Evolutionary conservation across 495 filamentous ascomycete genomes (phyloP), one percentile per base, ranked within the genome.

Genomic region (Chaetomidium leptoderma): DNA sequence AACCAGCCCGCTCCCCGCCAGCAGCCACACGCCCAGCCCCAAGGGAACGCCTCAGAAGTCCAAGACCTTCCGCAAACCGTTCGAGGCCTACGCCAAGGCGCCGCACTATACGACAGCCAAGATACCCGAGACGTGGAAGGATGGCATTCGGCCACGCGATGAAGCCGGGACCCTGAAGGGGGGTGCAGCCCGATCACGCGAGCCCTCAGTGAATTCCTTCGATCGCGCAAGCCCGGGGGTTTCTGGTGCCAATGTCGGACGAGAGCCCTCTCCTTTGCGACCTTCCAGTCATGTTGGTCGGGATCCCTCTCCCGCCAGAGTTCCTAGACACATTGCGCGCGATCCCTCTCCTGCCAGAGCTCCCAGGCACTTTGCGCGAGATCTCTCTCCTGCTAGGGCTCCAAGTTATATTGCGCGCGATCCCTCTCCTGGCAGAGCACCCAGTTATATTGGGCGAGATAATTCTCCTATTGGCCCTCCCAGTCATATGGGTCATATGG

Each of bases 1-100:
- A 53, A 80, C 81, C n/a, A 95, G 89, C 64, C 90, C 89, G 24
- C 77, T 92, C 73, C 76, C 83, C n/a, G n/a, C n/a, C 30, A 57
- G 65, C 59, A 74, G 68, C 68, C 71, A 69, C 63, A 75, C 76
- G 3, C 73, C 82, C 66, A 76, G 81, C 62, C 74, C 77, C 65
- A 70, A 77, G 66, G 75, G 70, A 68, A 70, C 77, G 61, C 71
- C 73, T 43, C 68, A 74, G 24, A 89, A 88, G 67, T 76, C 76
- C 19, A 86, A 82, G 68, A 81, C 81, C 11, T 88, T 87, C 68
- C 76, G 86, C 57, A 88, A 86, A 62, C 85, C 86, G 5, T 89
- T 88, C 64, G 79, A 84, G 61, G 84, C 85, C 53, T 87, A 88
- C 58, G 75, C 81, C 26, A 79, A 79, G 47, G 79, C 79, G 50